Conservation (phyloP, 192 early-diverging fungal species). For the Neocallimastix lanati region DNA sequence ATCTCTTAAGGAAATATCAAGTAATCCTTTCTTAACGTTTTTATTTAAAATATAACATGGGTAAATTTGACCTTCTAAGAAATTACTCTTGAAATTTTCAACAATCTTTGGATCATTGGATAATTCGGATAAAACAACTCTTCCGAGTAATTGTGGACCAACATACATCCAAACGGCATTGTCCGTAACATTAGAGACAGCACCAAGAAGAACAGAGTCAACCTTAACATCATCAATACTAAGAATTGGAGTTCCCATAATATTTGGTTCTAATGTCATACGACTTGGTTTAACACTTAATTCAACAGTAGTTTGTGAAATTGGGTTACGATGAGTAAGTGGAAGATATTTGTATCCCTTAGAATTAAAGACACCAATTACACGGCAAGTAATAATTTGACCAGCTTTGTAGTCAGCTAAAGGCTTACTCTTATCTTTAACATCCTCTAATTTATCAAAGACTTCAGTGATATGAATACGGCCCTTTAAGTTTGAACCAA, state of each 20-base stretch:
- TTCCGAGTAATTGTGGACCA: slow-evolving; percentile 11
- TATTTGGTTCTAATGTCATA: slow-evolving; percentile 10
- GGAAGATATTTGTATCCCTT: slow-evolving; percentile 35
- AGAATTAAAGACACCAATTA: neutral
- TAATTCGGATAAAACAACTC: slow-evolving; percentile 10
- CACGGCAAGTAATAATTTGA: neutral
- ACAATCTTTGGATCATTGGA: slow-evolving; percentile 10
- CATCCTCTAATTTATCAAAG: slow-evolving; percentile 17
- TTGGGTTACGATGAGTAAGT: slow-evolving; percentile 29
- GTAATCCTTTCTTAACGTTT: slow-evolving; percentile 3
- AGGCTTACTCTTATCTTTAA: slow-evolving; percentile 10
- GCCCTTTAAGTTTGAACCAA: slow-evolving; percentile 53
- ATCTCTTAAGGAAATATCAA: slow-evolving; percentile 5
- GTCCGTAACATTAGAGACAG: slow-evolving; percentile 12
- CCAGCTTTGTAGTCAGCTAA: neutral
- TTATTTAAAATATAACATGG: slow-evolving; percentile 3
- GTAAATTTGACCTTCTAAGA: slow-evolving; percentile 6
- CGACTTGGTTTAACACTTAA: slow-evolving; percentile 28
- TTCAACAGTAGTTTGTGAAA: slow-evolving; percentile 32
- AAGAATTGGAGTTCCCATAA: neutral
- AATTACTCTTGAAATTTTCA: slow-evolving; percentile 8
- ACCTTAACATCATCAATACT: slow-evolving; percentile 8
- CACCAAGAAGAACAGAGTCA: slow-evolving; percentile 14
- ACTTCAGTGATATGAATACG: slow-evolving; percentile 60
- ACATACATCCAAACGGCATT: slow-evolving; percentile 20